phyloP scores from a whole-genome alignment of 768 basidiomycete species.

The Stropharia rugosoannulata region DNA sequence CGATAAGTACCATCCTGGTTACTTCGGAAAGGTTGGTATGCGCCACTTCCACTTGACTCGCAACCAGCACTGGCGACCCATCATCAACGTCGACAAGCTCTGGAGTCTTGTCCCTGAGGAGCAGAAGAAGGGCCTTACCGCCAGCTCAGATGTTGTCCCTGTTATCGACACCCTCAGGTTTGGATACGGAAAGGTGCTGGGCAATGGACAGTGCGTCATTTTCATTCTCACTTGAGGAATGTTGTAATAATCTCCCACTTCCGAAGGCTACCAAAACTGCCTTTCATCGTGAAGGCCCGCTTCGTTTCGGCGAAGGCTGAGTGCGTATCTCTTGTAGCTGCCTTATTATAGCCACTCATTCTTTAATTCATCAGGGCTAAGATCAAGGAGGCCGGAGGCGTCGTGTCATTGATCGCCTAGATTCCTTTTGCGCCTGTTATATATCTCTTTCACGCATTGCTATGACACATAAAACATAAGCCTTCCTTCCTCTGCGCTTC shows the following conservation, averaged over 20 bases:
- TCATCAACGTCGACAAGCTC: conserved; percentile 98
- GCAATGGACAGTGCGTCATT: conserved; percentile 79
- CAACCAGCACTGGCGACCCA: conserved; percentile 89
- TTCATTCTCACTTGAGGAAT: background rate
- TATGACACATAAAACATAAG: conserved; percentile 28
- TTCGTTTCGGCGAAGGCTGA: conserved; percentile 89
- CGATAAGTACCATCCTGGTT: conserved; percentile 99
- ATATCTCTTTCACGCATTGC: conserved; percentile 22
- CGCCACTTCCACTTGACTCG: conserved; percentile 94
- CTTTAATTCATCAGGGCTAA: conserved; percentile 42
- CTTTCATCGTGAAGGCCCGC: conserved; percentile 98
- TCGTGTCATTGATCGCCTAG: conserved; percentile 91
- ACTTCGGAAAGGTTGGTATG: conserved; percentile 99
- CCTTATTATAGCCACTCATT: background rate
- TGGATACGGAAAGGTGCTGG: conserved; percentile 93
- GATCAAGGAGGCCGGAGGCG: conserved; percentile 93
- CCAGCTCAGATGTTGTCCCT: conserved; percentile 81
- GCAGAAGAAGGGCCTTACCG: conserved; percentile 77
- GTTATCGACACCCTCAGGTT: conserved; percentile 86
- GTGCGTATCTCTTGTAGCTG: conserved; percentile 31
- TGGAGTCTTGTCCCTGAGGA: conserved; percentile 87
- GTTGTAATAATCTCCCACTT: background rate
- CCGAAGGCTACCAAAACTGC: conserved; percentile 77
- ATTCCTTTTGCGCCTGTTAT: conserved; percentile 23
- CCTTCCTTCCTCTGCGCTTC: background rate